phyloP scores from a whole-genome alignment of 148 eudicot species.

The Vaccinium myrtillus region DNA sequence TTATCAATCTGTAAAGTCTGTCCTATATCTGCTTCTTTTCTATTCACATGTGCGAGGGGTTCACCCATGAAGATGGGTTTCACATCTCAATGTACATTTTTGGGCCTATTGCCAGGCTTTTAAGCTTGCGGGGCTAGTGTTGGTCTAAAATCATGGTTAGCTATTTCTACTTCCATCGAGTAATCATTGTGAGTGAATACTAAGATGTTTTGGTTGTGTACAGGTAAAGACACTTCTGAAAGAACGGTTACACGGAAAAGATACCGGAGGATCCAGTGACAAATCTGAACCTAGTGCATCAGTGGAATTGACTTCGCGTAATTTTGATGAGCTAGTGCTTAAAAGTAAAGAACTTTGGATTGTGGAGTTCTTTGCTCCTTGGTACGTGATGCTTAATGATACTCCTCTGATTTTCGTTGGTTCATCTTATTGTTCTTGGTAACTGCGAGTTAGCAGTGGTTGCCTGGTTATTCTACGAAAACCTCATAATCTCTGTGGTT shows the following conservation, averaged over 20 bases:
- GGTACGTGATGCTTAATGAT: conserved; percentile 48
- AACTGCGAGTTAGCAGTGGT: not conserved
- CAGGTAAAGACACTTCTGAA: conserved; percentile 82
- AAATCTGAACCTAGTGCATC: conserved; percentile 85
- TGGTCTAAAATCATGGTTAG: not conserved
- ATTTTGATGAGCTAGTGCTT: conserved; percentile 82
- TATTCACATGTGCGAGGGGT: not conserved
- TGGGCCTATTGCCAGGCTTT: not conserved
- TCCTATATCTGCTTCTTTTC: not conserved
- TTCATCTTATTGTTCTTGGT: not conserved
- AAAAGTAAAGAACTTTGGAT: conserved; percentile 95
- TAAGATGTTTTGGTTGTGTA: conserved; percentile 21
- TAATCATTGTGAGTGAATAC: not conserved
- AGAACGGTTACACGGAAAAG: conserved; percentile 77
- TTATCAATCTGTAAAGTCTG: not conserved
- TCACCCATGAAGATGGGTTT: not conserved
- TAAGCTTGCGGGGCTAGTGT: not conserved
- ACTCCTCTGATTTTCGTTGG: not conserved
- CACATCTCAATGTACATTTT: not conserved
- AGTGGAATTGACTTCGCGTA: conserved; percentile 73
- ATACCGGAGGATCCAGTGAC: conserved; percentile 72
- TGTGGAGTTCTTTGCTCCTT: conserved; percentile 98
- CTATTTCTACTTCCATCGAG: not conserved
- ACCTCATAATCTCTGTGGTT: not conserved
- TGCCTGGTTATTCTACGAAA: not conserved